Conservation (phyloP, 768 basidiomycete genomes). For the Lyophyllum atratum region DNA sequence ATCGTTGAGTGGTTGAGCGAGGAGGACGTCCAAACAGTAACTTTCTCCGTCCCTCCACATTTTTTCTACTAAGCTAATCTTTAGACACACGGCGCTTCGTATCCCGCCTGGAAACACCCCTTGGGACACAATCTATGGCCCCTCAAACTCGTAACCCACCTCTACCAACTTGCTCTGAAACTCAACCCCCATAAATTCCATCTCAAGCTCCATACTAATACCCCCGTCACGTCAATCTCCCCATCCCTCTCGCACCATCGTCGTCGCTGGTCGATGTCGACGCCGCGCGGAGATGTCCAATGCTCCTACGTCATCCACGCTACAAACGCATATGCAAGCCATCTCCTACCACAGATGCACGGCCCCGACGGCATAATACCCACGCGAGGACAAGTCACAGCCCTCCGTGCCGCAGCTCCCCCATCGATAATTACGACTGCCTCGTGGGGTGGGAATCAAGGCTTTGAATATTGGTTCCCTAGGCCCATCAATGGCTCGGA, state of each 20-base stretch:
- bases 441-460: slow-evolving; percentile 53
- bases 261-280: slow-evolving; percentile 56
- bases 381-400: slow-evolving; percentile 68
- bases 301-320: slow-evolving; percentile 78
- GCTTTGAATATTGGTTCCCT: slow-evolving; percentile 84
- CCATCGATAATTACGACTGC: slow-evolving; percentile 39
- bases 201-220: slow-evolving; percentile 69
- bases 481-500: slow-evolving; percentile 41
- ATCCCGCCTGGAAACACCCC: slow-evolving; percentile 52
- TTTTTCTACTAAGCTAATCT: not conserved
- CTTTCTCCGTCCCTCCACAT: slow-evolving; percentile 6
- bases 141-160: slow-evolving; percentile 73
- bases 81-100: slow-evolving; percentile 45
- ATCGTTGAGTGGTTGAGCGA: slow-evolving; percentile 46
- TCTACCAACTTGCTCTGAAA: slow-evolving; percentile 48
- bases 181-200: slow-evolving; percentile 30
- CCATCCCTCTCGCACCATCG: slow-evolving; percentile 19
- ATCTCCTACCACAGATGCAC: slow-evolving; percentile 71
- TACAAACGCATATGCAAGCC: slow-evolving; percentile 81
- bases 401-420: slow-evolving; percentile 38
- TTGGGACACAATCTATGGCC: slow-evolving; percentile 73
- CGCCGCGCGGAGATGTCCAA: slow-evolving; percentile 63
- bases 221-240: slow-evolving; percentile 59
- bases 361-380: slow-evolving; percentile 63
- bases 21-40: slow-evolving; percentile 50